Percentiles rank a stretch among this genome's conserved stretches.
Evolutionary conservation across 768 basidiomycete genomes (phyloP).

Genomic region (Pleurotus djamor): DNA sequence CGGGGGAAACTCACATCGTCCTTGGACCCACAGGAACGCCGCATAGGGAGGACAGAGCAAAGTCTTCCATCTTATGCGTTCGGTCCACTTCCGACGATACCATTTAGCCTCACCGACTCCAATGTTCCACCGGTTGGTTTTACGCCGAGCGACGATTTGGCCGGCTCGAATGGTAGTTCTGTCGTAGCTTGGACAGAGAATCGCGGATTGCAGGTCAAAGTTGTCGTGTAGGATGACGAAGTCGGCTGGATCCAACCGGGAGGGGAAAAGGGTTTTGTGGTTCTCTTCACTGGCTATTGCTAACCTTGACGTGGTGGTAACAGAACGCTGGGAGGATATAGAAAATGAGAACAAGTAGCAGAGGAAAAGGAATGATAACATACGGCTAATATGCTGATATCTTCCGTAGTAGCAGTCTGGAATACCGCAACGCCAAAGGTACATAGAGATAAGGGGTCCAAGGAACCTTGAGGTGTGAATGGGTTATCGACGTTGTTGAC

Average conservation of each 20-base stretch:
- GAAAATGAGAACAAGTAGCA: neutral
- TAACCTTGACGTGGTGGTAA: conserved; percentile 49
- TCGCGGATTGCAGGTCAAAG: conserved; percentile 38
- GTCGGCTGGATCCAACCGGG: conserved; percentile 39
- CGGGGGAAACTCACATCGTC: neutral
- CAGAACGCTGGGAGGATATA: conserved; percentile 36
- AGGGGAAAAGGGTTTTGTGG: conserved; percentile 29
- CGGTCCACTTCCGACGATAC: conserved; percentile 5
- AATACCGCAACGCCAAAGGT: conserved; percentile 58
- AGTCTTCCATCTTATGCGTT: conserved; percentile 3
- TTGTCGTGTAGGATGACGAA: conserved; percentile 58
- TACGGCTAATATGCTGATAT: conserved; percentile 47
- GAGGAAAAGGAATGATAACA: neutral
- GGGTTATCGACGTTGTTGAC: conserved; percentile 69
- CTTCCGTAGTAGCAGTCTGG: conserved; percentile 49
- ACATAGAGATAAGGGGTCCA: conserved; percentile 60
- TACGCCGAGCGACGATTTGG: conserved; percentile 37
- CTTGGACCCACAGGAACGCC: conserved; percentile 1
- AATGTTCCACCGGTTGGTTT: conserved; percentile 28
- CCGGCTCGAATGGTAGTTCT: conserved; percentile 51
- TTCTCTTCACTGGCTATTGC: conserved; percentile 36
- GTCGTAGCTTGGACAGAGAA: conserved; percentile 46
- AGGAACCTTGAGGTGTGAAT: conserved; percentile 66
- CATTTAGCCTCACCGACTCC: conserved; percentile 2
- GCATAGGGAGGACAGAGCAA: conserved; percentile 4